Conservation (phyloP, 768 basidiomycete genomes). For the Tulasnella sp. region DNA sequence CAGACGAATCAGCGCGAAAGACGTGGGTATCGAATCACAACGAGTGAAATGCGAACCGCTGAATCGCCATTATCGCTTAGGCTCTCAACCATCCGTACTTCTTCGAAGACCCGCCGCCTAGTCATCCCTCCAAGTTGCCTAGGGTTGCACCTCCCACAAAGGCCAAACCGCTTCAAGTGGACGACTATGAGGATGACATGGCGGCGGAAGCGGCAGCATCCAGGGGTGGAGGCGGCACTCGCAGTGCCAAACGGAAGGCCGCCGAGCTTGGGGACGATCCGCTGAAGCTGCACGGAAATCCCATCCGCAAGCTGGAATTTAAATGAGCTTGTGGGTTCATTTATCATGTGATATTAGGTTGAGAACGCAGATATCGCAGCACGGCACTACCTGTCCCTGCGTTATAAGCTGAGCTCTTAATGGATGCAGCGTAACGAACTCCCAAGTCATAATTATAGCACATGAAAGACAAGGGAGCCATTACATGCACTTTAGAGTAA, state of each 20-base stretch:
- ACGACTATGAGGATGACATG: conserved; percentile 34
- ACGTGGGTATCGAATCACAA: too few species aligned
- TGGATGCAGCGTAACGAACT: too few species aligned
- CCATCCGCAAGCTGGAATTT: conserved; percentile 10
- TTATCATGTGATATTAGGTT: background rate
- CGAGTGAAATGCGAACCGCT: too few species aligned
- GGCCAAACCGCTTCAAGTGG: conserved; percentile 45
- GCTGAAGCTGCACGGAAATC: background rate
- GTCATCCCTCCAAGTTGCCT: conserved; percentile 80
- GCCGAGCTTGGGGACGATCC: background rate
- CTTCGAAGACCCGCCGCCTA: conserved; percentile 71
- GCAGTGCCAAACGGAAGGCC: conserved; percentile 27
- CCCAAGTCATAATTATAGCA: too few species aligned
- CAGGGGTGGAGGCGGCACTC: conserved; percentile 31
- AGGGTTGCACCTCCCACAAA: conserved; percentile 43
- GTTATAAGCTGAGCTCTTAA: too few species aligned
- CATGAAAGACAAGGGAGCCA: too few species aligned
- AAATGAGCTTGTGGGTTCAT: background rate
- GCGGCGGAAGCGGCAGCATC: conserved; percentile 53
- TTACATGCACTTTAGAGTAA: background rate
- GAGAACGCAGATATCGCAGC: too few species aligned
- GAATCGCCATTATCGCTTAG: conserved; percentile 35
- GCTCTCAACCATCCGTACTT: conserved; percentile 85
- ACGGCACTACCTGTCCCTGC: too few species aligned
- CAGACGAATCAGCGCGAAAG: conserved; percentile 64